Evolutionary conservation across 805 yeast species (phyloP), one percentile per base, ranked within the genome.

Genomic region (Metschnikowia rubicola): DNA sequence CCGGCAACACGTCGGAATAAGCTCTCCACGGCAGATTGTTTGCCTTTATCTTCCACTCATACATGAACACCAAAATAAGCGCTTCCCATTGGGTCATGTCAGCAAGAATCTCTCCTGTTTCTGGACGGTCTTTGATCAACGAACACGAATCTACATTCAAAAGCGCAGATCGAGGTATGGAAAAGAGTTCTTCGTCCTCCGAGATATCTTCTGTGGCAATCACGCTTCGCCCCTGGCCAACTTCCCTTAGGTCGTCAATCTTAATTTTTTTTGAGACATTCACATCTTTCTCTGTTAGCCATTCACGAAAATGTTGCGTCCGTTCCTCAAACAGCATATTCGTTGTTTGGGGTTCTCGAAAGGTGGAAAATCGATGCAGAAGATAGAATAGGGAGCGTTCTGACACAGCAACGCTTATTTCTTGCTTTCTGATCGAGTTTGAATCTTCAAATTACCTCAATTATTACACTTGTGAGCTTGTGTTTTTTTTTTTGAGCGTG

Each of bases 171-270:
- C 87, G 68, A 0, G 97, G 92, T 29, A 94, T 75, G 35, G 78
- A 72, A 63, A 91, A 88, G 13, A 92, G 64, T 1, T 70, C 70
- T 47, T 88, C 95, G 45, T 78, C 90, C 40, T 69, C 65, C 3
- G 59, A 61, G 17, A 92, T 86, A 52, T 81, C 82, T 34, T 77
- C 77, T 0, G 53, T 47, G 2, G 97, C 95, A 4, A 83, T 60
- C 8, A 92, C 62, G 4, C 91, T 96, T 30, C 97, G 72, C 9
- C 98, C 98, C 63, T 88, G 89, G 35, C 75, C 67, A 8, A 63
- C 54, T 2, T 53, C 47, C 37, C 96, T 69, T 34, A 79, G 70
- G 64, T 92, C 96, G 2, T 69, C 73, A 5, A 92, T 70, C 12
- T 60, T 55, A 13, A 91, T 68, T 44, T 84, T 83, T 1, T 79